Percentiles rank a stretch among this genome's conserved stretches.
Conservation (phyloP, 129 eudicot genomes). For the Tanacetum coccineum region DNA sequence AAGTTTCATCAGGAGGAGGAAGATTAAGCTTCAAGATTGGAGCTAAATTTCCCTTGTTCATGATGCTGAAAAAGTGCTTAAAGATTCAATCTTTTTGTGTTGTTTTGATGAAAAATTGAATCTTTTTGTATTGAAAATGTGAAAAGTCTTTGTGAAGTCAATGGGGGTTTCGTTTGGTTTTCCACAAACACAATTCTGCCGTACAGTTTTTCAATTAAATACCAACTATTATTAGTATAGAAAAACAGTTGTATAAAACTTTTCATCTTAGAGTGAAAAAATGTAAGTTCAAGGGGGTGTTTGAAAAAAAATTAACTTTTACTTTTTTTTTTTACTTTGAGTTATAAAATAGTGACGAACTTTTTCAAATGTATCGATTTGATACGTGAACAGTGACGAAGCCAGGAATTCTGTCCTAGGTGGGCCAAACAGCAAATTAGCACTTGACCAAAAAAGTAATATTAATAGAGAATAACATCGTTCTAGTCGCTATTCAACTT, state of each 20-base stretch:
- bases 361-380: too few relatives aligned
- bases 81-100: conserved; percentile 13
- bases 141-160: conserved; percentile 40
- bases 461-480: too few relatives aligned
- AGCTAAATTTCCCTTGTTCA: conserved; percentile 75
- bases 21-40: conserved; percentile 70
- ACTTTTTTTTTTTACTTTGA: too few relatives aligned
- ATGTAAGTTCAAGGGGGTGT: too few relatives aligned
- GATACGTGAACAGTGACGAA: too few relatives aligned
- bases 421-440: too few relatives aligned
- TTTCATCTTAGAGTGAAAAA: too few relatives aligned
- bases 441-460: too few relatives aligned
- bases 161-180: neutral
- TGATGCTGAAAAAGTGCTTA: conserved; percentile 19
- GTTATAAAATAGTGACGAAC: too few relatives aligned
- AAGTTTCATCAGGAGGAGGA: conserved; percentile 75
- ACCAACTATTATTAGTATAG: neutral
- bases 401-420: too few relatives aligned
- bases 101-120: conserved; percentile 1
- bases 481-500: too few relatives aligned
- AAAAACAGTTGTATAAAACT: neutral
- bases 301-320: too few relatives aligned
- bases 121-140: conserved; percentile 12
- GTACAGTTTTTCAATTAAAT: conserved; percentile 16
- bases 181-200: conserved; percentile 24